A percentile compares a stretch with the other conserved stretches of the same genome.
phyloP scores from a whole-genome alignment of 2,329 filamentous ascomycete species.

The Chalara sp. region DNA sequence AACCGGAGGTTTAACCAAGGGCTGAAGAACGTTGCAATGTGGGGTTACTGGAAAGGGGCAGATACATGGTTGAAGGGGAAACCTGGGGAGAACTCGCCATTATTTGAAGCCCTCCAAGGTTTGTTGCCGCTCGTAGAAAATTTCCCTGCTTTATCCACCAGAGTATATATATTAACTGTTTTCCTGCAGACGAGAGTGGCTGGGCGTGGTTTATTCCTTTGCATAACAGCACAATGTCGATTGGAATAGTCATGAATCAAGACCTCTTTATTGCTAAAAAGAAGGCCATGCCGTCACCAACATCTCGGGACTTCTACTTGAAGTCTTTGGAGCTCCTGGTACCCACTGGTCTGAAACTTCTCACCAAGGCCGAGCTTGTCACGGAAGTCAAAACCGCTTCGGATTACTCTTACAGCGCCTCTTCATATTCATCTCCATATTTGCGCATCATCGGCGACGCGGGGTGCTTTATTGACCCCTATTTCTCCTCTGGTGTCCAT shows the following conservation, averaged over 20 bases:
- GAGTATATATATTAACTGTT: constrained; percentile 44
- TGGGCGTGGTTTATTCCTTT: constrained; percentile 45
- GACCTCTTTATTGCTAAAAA: constrained; percentile 30
- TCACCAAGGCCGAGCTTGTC: constrained; percentile 28
- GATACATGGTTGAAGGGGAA: too few relatives aligned
- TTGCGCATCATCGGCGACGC: constrained; percentile 31
- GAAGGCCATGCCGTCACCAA: constrained; percentile 16
- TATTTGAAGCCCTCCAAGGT: too few relatives aligned
- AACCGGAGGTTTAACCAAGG: constrained; percentile 39
- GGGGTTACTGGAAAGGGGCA: too few relatives aligned
- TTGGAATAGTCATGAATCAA: constrained; percentile 37
- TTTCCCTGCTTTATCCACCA: too few relatives aligned
- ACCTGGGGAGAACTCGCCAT: too few relatives aligned
- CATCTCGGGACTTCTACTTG: constrained; percentile 28
- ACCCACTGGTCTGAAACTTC: constrained; percentile 25
- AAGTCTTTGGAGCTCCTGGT: constrained; percentile 29
- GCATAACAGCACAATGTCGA: constrained; percentile 37
- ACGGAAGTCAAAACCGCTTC: constrained; percentile 34
- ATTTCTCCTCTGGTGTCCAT: too few relatives aligned
- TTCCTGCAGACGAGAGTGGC: constrained; percentile 37
- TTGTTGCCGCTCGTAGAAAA: too few relatives aligned
- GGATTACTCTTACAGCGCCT: constrained; percentile 42
- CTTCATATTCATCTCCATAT: constrained; percentile 33
- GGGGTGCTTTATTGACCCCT: constrained; percentile 34
- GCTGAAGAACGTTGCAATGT: constrained; percentile 42